Conservation (phyloP, 768 basidiomycete species). For the Mycena filopes region DNA sequence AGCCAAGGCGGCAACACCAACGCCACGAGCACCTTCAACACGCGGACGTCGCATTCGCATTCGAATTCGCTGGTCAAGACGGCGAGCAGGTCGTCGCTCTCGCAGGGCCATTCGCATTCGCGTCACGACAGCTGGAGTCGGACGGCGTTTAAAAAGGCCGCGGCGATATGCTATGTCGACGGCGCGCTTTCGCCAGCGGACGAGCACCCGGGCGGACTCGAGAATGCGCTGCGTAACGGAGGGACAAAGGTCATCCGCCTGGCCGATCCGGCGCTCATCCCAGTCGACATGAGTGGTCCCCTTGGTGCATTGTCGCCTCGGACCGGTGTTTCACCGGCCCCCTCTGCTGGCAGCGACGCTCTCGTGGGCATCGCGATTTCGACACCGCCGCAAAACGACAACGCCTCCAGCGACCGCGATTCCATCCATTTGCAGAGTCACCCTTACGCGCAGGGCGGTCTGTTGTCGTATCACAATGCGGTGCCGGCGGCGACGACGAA, state of each 20-base stretch:
- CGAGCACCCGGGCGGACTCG: slow-evolving; percentile 43
- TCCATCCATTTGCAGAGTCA: slow-evolving; percentile 52
- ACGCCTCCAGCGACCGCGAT: slow-evolving; percentile 37
- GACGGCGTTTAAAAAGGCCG: slow-evolving; percentile 53
- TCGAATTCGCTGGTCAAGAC: slow-evolving; percentile 52
- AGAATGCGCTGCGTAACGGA: slow-evolving; percentile 51
- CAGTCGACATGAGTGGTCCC: slow-evolving; percentile 39
- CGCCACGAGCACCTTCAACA: slow-evolving; percentile 31
- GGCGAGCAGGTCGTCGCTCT: slow-evolving; percentile 46
- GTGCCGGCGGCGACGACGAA: background rate
- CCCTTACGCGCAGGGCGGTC: slow-evolving; percentile 60
- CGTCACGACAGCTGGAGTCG: slow-evolving; percentile 57
- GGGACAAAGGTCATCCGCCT: slow-evolving; percentile 54
- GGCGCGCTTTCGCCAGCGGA: slow-evolving; percentile 32
- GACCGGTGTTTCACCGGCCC: slow-evolving; percentile 39
- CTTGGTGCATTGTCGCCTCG: slow-evolving; percentile 23
- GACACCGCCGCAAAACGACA: slow-evolving; percentile 44
- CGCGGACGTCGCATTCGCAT: slow-evolving; percentile 44
- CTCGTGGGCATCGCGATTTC: slow-evolving; percentile 49
- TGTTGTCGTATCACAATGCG: slow-evolving; percentile 40
- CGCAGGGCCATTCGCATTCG: slow-evolving; percentile 55
- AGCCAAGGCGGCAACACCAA: slow-evolving; percentile 38
- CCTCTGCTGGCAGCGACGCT: slow-evolving; percentile 41
- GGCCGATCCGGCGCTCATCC: slow-evolving; percentile 53
- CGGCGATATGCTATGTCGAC: slow-evolving; percentile 38